A percentile compares a stretch with the other conserved stretches of the same genome.
These are phyloP conservation scores for Vitis hybrid DNA, from an alignment of 177 flowering plant genomes.

Conservation along the genomic window DNA sequence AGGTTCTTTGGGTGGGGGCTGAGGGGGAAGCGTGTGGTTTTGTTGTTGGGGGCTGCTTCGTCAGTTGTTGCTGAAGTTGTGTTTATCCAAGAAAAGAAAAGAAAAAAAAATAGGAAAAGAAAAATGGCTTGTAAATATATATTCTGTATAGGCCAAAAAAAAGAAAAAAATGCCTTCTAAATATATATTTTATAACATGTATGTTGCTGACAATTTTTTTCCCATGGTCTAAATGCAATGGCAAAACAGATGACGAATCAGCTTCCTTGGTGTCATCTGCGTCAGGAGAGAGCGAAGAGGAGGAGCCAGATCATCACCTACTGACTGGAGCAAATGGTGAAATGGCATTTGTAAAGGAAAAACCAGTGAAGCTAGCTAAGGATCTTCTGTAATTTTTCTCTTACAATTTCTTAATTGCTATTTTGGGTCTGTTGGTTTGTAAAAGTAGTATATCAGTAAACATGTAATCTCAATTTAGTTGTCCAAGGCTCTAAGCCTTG, in stretches of 20 bases:
- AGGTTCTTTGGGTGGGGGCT: too few species aligned
- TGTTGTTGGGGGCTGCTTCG: too few species aligned
- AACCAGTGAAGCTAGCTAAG: conserved; percentile 51
- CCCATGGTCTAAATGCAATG: neutral
- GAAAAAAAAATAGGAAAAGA: too few species aligned
- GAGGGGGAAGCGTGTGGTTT: too few species aligned
- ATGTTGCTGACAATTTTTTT: neutral
- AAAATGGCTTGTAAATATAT: too few species aligned
- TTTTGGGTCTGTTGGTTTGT: conserved; percentile 10
- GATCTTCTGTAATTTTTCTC: conserved; percentile 37
- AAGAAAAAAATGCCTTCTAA: too few species aligned
- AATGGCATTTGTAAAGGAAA: conserved; percentile 64
- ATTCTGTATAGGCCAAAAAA: too few species aligned
- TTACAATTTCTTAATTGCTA: neutral
- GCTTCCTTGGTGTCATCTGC: conserved; percentile 50
- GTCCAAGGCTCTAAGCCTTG: neutral
- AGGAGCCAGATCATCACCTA: conserved; percentile 61
- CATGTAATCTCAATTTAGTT: neutral
- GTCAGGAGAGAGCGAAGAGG: conserved; percentile 53
- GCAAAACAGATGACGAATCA: conserved; percentile 49
- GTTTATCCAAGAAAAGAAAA: too few species aligned
- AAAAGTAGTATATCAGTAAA: neutral
- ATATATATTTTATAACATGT: neutral
- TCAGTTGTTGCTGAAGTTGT: too few species aligned
- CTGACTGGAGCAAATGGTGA: conserved; percentile 51